These are phyloP conservation scores for Rhipidocladum racemiflorum DNA, from an alignment of 176 grass and related monocot species.

Conservation along the genomic window DNA sequence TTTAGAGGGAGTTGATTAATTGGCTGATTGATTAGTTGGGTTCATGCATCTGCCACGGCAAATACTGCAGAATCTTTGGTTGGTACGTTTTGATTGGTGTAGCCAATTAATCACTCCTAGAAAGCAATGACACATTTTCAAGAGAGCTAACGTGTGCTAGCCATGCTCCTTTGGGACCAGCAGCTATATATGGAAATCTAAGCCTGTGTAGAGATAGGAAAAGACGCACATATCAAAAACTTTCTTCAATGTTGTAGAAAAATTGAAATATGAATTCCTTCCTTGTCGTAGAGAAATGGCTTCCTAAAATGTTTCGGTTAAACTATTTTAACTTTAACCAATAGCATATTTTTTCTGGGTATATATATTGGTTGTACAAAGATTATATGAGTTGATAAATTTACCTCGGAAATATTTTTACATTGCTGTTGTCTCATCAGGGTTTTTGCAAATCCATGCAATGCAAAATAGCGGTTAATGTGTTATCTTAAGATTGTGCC, in stretches of 20 bases:
- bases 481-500: neutral
- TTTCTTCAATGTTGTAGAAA: neutral
- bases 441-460: neutral
- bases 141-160: neutral
- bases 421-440: neutral
- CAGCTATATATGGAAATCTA: neutral
- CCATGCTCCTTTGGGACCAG: neutral
- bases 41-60: too few relatives aligned
- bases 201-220: neutral
- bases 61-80: too few relatives aligned
- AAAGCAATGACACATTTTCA: neutral
- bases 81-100: too few relatives aligned
- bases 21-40: too few relatives aligned
- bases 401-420: neutral
- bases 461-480: neutral
- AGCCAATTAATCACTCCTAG: neutral
- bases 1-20: too few relatives aligned
- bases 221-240: neutral
- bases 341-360: neutral
- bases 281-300: neutral
- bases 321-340: neutral
- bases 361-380: neutral
- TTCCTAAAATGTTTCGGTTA: neutral
- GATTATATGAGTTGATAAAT: neutral
- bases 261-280: neutral